Base-by-base conservation (phyloP, 805 yeast species). In the Wickerhamia fluorescens region DNA sequence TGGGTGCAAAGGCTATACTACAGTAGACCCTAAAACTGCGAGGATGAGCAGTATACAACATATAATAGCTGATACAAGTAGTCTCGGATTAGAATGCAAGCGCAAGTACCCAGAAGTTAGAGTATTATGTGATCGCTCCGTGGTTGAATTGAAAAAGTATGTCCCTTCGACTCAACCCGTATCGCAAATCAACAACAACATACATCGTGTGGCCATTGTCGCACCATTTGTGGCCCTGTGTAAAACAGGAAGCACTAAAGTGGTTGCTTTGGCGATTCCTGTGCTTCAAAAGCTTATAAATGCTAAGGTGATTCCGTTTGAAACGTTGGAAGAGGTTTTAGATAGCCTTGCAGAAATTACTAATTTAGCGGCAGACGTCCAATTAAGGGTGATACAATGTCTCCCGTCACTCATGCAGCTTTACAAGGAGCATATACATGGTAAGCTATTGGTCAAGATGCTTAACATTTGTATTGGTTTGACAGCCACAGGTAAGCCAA, bases 341-440 rank as follows among this genome's bases (percentile, higher is more conserved):
- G 79, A 74, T 22, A 77, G 87, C 0, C 63, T 86, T 19, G 63
- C 68, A 18, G 88, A 83, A 33, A 84, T 94, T 0, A 73, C 89
- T 0, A 77, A 76, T 42, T 59, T 82, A 9, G 82, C 92, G 0
- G 66, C 74, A 15, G 96, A 88, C 23, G 79, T 85, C 25, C 96
- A 89, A 53, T 66, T 92, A 37, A 84, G 87, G 47, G 78, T 87
- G 8, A 57, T 89, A 21, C 98, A 89, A 56, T 65, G 84, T 8
- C 61, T 89, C 14, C 96, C 96, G 0, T 63, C 77, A 2, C 58
- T 89, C 19, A 73, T 79, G 49, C 82, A 76, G 44, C 69, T 65
- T 13, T 86, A 86, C 48, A 63, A 75, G 1, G 47, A 53, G 4
- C 60, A 62, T 26, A 65, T 88, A 22, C 58, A 61, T 13, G 88